Conservation (phyloP, 1,284 basidiomycete species). For the Wolfiporia cocos region DNA sequence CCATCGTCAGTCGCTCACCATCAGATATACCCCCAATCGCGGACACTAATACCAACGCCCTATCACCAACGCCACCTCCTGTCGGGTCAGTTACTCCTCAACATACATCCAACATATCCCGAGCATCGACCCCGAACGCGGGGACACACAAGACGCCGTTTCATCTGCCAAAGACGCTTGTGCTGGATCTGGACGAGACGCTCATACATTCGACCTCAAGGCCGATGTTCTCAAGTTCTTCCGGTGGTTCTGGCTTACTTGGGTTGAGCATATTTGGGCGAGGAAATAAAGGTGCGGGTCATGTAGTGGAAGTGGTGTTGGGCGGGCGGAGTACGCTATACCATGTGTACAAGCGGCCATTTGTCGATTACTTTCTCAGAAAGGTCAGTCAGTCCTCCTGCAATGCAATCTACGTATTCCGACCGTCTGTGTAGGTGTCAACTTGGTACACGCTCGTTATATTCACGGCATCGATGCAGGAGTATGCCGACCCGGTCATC, state of each 20-base stretch:
- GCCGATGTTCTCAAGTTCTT: slow-evolving; percentile 46
- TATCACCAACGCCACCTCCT: slow-evolving; percentile 14
- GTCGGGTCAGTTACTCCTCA: slow-evolving; percentile 12
- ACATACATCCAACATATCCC: slow-evolving; percentile 16
- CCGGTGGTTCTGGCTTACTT: slow-evolving; percentile 53
- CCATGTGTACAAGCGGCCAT: slow-evolving; percentile 98
- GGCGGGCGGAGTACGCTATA: slow-evolving; percentile 89
- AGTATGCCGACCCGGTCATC: slow-evolving; percentile 99
- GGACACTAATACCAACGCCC: slow-evolving; percentile 8
- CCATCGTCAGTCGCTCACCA: slow-evolving; percentile 7
- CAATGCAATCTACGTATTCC: slow-evolving; percentile 3
- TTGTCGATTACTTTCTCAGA: slow-evolving; percentile 92
- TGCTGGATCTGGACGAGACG: slow-evolving; percentile 96
- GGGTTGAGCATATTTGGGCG: slow-evolving; percentile 51
- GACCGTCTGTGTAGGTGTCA: slow-evolving; percentile 63
- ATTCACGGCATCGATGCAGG: slow-evolving; percentile 98
- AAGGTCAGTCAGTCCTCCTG: slow-evolving; percentile 54
- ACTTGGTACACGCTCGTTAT: slow-evolving; percentile 99
- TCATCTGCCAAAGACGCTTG: slow-evolving; percentile 84
- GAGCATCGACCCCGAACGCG: slow-evolving; percentile 43
- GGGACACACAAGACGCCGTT: slow-evolving; percentile 59
- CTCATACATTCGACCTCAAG: slow-evolving; percentile 95
- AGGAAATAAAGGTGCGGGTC: slow-evolving; percentile 68
- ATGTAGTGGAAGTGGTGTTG: slow-evolving; percentile 94
- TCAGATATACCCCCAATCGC: slow-evolving; percentile 8